Evolutionary conservation across 805 yeast genomes (phyloP), one percentile per base, ranked within the genome.

Genomic region (Lipomyces orientalis): DNA sequence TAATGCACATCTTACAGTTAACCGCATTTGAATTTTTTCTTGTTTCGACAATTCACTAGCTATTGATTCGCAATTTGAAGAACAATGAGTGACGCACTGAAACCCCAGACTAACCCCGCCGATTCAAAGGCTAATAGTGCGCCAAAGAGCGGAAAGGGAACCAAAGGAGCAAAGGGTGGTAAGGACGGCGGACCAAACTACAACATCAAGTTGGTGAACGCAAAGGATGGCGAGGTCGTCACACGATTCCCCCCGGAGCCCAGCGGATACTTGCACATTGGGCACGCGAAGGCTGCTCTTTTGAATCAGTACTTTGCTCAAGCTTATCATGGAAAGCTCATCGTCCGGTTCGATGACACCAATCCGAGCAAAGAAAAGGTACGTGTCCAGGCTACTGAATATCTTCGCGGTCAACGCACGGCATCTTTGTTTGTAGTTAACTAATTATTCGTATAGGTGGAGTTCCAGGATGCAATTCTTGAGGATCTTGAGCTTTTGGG

Each of bases 171-270:
- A 5, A 62, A 61, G 34, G 64, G 64, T 6, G 69, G 58, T 34
- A 93, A 92, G 81, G 95, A 91, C 80, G 96, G 92, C 84, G 91
- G 92, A 82, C 98, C 99, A 70, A 93, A 90, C 80, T 95, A 90
- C 74, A 98, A 93, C 78, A 95, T 95, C 76, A 95, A 91, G 76
- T 86, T 95, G 73, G 90, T 90, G 67, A 96, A 88, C 78, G 99
- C 99, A 67, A 88, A 86, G 76, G 88, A 90, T 66, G 99, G 99
- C 72, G 83, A 93, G 81, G 99, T 95, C 66, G 98, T 96, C 64
- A 96, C 99, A 64, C 90, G 99, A 82, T 95, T 95, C 88, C 99
- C 97, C 62, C 99, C 99, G 72, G 99, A 95, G 83, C 99, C 99
- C 68, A 91, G 97, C 82, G 99, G 99, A 82, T 95, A 93, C 81